These are phyloP conservation scores for Lactifluus rugatus DNA, from an alignment of 768 basidiomycete species.

Conservation along the genomic window DNA sequence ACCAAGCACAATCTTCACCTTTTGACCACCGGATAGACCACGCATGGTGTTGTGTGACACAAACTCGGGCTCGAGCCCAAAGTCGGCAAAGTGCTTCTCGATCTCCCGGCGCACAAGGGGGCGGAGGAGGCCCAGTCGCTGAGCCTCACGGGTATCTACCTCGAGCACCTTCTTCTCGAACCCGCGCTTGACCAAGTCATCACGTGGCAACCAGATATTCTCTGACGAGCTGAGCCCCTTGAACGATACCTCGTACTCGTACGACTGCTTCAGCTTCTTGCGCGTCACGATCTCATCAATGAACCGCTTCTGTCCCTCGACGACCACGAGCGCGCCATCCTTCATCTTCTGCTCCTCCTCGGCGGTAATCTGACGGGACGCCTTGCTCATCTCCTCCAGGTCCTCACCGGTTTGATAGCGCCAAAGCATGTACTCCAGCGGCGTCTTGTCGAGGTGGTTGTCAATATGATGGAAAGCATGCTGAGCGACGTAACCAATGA, in stretches of 20 bases:
- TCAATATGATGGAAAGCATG: slow-evolving; percentile 99
- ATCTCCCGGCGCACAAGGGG: slow-evolving; percentile 98
- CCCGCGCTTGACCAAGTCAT: slow-evolving; percentile 94
- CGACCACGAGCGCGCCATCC: slow-evolving; percentile 75
- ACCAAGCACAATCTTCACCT: slow-evolving; percentile 98
- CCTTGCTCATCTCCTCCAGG: slow-evolving; percentile 93
- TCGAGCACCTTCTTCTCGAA: slow-evolving; percentile 99
- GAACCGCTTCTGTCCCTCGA: slow-evolving; percentile 90
- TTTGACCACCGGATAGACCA: slow-evolving; percentile 96
- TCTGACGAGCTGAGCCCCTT: slow-evolving; percentile 92
- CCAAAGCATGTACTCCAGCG: slow-evolving; percentile 99
- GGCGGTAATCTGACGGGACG: slow-evolving; percentile 73
- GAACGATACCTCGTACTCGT: slow-evolving; percentile 97
- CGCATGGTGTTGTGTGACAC: slow-evolving; percentile 99
- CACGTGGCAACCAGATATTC: slow-evolving; percentile 96
- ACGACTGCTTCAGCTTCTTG: slow-evolving; percentile 99
- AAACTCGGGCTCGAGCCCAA: slow-evolving; percentile 98
- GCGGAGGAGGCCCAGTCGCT: slow-evolving; percentile 87
- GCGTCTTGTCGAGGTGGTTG: slow-evolving; percentile 96
- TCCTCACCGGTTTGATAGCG: slow-evolving; percentile 99
- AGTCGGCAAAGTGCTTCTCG: slow-evolving; percentile 98
- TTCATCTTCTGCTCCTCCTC: slow-evolving; percentile 95
- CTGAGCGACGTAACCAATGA: slow-evolving; percentile 98
- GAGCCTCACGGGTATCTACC: slow-evolving; percentile 95
- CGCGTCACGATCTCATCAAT: slow-evolving; percentile 87